phyloP scores from a whole-genome alignment of 2,329 filamentous ascomycete genomes.

The Penicillium frequentans region DNA sequence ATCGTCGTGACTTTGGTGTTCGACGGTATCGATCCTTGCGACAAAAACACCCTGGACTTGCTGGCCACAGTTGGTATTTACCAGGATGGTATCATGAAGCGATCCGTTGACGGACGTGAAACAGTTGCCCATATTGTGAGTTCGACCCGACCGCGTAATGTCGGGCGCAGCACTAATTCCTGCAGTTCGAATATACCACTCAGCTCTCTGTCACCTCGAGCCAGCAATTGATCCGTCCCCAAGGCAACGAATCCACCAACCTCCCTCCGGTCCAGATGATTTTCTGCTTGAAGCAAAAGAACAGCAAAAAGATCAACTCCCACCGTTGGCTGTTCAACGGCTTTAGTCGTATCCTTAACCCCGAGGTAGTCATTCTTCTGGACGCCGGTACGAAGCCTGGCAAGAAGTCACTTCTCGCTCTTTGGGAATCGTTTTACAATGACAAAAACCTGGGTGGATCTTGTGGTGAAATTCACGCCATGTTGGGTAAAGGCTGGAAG shows the following conservation, averaged over 20 bases:
- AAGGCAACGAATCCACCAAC: conserved; percentile 76
- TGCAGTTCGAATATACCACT: conserved; percentile 86
- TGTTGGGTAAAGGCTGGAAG: conserved; percentile 84
- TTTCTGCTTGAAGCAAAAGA: conserved; percentile 97
- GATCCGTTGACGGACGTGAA: conserved; percentile 92
- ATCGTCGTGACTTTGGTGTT: conserved; percentile 95
- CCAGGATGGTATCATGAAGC: conserved; percentile 97
- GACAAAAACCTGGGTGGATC: conserved; percentile 97
- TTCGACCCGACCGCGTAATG: not conserved
- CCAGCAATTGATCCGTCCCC: conserved; percentile 90
- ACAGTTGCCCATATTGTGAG: conserved; percentile 82
- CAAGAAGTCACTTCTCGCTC: conserved; percentile 79
- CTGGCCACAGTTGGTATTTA: conserved; percentile 94
- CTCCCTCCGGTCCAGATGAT: conserved; percentile 97
- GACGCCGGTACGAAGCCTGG: conserved; percentile 97
- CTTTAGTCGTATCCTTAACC: conserved; percentile 92
- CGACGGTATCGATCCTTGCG: conserved; percentile 93
- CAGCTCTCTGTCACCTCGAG: conserved; percentile 92
- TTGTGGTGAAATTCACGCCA: conserved; percentile 97
- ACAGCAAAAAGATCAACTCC: conserved; percentile 99
- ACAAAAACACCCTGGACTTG: conserved; percentile 91
- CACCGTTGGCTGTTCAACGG: conserved; percentile 98
- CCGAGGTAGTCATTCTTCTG: conserved; percentile 90
- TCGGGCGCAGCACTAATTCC: not conserved
- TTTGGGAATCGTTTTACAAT: conserved; percentile 99